Evolutionary conservation across 345 rosid species (phyloP).

Genomic region (Brassica nigra): DNA sequence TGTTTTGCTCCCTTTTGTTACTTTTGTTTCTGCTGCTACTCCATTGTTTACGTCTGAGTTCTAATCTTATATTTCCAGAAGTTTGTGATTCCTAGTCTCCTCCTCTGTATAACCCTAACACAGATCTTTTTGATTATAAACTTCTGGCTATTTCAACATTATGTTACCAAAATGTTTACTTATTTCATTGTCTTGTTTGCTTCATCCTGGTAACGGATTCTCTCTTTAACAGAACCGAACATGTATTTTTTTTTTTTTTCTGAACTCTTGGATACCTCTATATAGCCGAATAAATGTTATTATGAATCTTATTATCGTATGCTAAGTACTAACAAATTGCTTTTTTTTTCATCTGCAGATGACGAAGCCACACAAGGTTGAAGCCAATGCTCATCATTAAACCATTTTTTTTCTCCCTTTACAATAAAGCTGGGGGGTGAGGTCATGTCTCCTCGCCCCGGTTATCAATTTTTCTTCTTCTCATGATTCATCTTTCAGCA

Average conservation of each 20-base stretch:
- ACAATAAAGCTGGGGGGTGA: slow-evolving; percentile 33
- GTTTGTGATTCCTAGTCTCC: too few species aligned
- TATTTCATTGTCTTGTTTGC: slow-evolving; percentile 3
- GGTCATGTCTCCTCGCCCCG: not conserved
- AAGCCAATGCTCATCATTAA: slow-evolving; percentile 38
- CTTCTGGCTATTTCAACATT: not conserved
- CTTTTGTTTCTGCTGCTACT: not conserved
- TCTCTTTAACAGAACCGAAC: not conserved
- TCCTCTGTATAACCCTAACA: too few species aligned
- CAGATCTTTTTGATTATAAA: too few species aligned
- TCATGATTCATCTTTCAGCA: slow-evolving; percentile 30
- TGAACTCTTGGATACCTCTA: not conserved
- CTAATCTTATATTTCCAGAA: not conserved
- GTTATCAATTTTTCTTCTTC: not conserved
- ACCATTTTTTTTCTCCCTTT: slow-evolving; percentile 1
- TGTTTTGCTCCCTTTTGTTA: not conserved
- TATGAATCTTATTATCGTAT: not conserved
- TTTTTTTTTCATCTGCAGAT: slow-evolving; percentile 29
- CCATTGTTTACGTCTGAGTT: not conserved
- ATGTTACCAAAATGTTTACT: not conserved
- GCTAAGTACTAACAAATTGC: not conserved
- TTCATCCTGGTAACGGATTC: not conserved
- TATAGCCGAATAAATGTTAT: not conserved
- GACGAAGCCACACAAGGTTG: slow-evolving; percentile 17
- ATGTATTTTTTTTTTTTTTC: not conserved